phyloP scores from a whole-genome alignment of 1,284 basidiomycete genomes.

The Apiotrichum sp. region DNA sequence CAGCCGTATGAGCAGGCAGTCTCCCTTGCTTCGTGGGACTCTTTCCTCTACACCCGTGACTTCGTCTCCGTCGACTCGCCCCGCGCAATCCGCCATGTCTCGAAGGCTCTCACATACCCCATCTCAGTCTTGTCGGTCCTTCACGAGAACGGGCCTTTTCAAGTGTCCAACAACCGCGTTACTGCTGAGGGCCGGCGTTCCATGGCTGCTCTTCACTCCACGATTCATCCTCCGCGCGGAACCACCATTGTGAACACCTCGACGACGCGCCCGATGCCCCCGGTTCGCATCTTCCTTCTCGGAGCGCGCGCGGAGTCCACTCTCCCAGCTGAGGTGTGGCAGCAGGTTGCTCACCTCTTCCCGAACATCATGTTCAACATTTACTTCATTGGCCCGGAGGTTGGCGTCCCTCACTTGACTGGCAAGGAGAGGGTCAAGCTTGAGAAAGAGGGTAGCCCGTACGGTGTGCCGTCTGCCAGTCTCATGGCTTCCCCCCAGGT shows the following conservation, averaged over 20 bases:
- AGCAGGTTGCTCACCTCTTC: conserved; percentile 88
- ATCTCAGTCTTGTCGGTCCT: conserved; percentile 85
- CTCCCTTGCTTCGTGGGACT: conserved; percentile 95
- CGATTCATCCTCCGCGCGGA: conserved; percentile 77
- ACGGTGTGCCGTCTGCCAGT: conserved; percentile 86
- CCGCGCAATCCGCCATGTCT: conserved; percentile 83
- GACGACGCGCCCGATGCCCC: conserved; percentile 59
- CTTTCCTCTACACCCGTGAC: conserved; percentile 94
- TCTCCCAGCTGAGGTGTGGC: conserved; percentile 88
- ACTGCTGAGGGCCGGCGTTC: conserved; percentile 90
- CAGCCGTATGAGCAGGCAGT: conserved; percentile 91
- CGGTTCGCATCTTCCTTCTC: conserved; percentile 88
- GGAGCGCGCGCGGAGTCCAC: conserved; percentile 95
- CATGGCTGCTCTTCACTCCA: conserved; percentile 81
- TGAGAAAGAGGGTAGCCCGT: conserved; percentile 50
- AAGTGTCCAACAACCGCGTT: conserved; percentile 54
- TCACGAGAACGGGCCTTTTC: conserved; percentile 87
- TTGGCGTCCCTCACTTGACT: conserved; percentile 59
- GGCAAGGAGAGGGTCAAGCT: conserved; percentile 18
- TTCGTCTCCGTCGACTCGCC: conserved; percentile 95
- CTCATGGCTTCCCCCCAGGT: conserved; percentile 78
- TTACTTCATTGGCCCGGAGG: conserved; percentile 94
- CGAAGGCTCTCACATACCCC: conserved; percentile 92
- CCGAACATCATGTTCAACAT: conserved; percentile 86
- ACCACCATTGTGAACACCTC: conserved; percentile 42